Conservation (phyloP, 345 rosid species). For the Eutrema heterophyllum region DNA sequence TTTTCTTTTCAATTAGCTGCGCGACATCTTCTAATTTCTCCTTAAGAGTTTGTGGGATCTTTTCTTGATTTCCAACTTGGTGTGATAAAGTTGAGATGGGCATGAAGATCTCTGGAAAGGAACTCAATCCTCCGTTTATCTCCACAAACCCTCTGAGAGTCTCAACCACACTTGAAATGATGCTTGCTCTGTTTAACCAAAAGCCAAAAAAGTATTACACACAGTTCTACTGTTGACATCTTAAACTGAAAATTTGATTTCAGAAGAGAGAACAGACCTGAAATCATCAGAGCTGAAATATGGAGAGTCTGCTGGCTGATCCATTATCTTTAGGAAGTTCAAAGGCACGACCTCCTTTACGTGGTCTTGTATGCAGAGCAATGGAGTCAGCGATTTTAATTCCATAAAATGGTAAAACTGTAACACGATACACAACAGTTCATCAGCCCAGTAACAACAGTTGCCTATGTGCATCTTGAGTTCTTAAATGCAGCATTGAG, state of each 20-base stretch:
- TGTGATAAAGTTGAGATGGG: constrained; percentile 51
- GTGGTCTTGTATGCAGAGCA: constrained; percentile 39
- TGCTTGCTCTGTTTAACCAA: constrained; percentile 54
- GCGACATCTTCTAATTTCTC: constrained; percentile 49
- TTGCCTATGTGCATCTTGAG: background rate
- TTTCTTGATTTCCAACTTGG: constrained; percentile 51
- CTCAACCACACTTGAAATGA: constrained; percentile 54
- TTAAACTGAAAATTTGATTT: background rate
- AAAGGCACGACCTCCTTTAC: constrained; percentile 53
- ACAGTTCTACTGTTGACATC: background rate
- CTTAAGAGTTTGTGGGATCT: constrained; percentile 45
- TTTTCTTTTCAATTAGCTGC: constrained; percentile 49
- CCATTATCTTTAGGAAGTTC: constrained; percentile 59
- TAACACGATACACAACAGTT: constrained; percentile 17
- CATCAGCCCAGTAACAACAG: constrained; percentile 11
- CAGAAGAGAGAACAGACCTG: constrained; percentile 45
- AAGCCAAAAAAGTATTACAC: constrained; percentile 6
- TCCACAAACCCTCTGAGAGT: constrained; percentile 62
- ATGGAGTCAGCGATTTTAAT: constrained; percentile 48
- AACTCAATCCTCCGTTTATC: constrained; percentile 46
- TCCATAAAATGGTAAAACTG: constrained; percentile 73
- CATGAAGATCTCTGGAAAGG: constrained; percentile 74
- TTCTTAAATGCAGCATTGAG: background rate
- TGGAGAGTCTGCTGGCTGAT: constrained; percentile 52
- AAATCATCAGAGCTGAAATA: constrained; percentile 74